Evolutionary conservation across 805 yeast species (phyloP).

Genomic region (Hanseniaspora pseudoguilliermondii): DNA sequence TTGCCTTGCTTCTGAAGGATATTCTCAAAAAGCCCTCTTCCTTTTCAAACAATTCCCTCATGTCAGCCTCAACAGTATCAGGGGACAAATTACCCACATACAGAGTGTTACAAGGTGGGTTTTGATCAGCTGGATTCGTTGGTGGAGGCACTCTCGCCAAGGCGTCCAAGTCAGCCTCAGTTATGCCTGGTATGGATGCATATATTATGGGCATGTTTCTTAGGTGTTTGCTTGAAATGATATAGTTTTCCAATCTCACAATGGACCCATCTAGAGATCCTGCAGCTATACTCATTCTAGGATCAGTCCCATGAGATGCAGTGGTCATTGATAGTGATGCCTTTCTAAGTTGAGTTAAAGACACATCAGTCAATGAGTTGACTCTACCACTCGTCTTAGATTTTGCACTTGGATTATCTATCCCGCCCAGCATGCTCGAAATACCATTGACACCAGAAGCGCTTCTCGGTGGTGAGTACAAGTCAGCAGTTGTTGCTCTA

Average conservation of each 20-base stretch:
- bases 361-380: neutral
- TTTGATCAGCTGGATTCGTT: slow-evolving; percentile 97
- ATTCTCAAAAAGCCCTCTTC: slow-evolving; percentile 88
- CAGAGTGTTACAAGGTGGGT: slow-evolving; percentile 94
- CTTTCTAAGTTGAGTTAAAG: slow-evolving; percentile 2
- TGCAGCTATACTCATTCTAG: slow-evolving; percentile 8
- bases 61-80: slow-evolving; percentile 87
- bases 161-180: slow-evolving; percentile 51
- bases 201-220: slow-evolving; percentile 16
- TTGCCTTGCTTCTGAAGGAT: slow-evolving; percentile 70
- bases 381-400: neutral
- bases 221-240: neutral
- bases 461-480: slow-evolving; percentile 1
- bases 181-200: slow-evolving; percentile 20
- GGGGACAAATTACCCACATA: slow-evolving; percentile 97
- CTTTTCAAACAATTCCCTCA: slow-evolving; percentile 71
- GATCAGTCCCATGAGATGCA: slow-evolving; percentile 5
- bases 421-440: neutral
- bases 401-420: neutral
- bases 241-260: slow-evolving; percentile 1
- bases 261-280: slow-evolving; percentile 4
- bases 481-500: neutral
- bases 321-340: slow-evolving; percentile 2
- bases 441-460: neutral
- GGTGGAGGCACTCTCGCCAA: slow-evolving; percentile 78